phyloP scores from a whole-genome alignment of 2,329 filamentous ascomycete genomes.

The Fusarium temperatum region DNA sequence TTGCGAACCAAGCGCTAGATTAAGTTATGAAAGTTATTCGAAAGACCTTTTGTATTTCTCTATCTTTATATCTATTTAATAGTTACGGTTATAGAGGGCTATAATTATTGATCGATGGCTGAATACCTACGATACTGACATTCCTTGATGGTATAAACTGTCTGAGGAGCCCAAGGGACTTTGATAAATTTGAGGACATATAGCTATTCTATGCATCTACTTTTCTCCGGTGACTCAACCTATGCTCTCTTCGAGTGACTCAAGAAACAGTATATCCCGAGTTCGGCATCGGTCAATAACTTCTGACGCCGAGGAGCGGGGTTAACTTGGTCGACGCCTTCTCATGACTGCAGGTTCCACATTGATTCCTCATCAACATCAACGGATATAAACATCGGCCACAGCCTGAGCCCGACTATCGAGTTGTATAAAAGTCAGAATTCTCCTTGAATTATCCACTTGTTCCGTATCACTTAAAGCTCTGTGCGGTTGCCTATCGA shows the following conservation, averaged over 20 bases:
- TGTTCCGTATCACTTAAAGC: rapidly evolving
- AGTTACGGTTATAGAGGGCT: background rate
- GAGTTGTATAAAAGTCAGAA: background rate
- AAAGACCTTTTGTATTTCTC: too few relatives aligned
- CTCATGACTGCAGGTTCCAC: background rate
- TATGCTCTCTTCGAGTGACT: background rate
- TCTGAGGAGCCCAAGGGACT: background rate
- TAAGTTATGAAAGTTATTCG: too few relatives aligned
- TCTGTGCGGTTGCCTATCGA: background rate
- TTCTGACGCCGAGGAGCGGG: constrained; percentile 19
- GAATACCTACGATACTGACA: background rate
- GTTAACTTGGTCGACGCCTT: background rate
- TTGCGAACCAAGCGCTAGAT: background rate
- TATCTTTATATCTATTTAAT: too few relatives aligned
- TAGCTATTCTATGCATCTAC: background rate
- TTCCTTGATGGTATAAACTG: background rate
- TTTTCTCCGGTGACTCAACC: background rate
- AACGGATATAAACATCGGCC: background rate
- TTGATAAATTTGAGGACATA: background rate
- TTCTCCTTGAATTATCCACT: too few relatives aligned
- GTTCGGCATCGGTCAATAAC: background rate
- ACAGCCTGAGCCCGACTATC: background rate
- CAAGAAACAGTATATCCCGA: background rate
- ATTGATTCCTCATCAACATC: background rate
- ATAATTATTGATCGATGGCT: background rate